phyloP scores from a whole-genome alignment of 2,329 filamentous ascomycete genomes.

The Escovopsis weberi region DNA sequence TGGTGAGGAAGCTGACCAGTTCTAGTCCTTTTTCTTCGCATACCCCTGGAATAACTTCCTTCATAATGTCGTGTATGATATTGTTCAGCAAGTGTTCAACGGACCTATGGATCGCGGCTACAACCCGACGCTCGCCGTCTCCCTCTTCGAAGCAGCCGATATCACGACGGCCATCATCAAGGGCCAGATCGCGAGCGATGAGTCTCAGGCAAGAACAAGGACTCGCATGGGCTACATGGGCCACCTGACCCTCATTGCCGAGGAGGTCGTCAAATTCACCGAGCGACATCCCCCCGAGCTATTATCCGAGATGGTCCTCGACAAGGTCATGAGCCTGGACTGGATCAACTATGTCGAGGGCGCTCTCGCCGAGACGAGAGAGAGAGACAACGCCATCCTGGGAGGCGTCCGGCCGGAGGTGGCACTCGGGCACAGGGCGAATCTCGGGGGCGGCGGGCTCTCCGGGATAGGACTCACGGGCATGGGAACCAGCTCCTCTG shows the following conservation, averaged over 20 bases:
- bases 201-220: constrained; percentile 66
- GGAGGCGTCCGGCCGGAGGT: constrained; percentile 89
- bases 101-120: constrained; percentile 93
- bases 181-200: constrained; percentile 75
- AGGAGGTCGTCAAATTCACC: constrained; percentile 97
- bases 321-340: constrained; percentile 74
- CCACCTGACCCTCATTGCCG: constrained; percentile 88
- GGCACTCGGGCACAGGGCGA: constrained; percentile 64
- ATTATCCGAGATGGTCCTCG: constrained; percentile 68
- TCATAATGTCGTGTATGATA: constrained; percentile 97
- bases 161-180: constrained; percentile 86
- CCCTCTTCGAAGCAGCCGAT: constrained; percentile 80
- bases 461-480: constrained; percentile 35
- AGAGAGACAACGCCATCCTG: constrained; percentile 95
- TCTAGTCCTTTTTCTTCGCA: constrained; percentile 87
- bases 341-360: constrained; percentile 96
- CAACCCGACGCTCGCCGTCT: constrained; percentile 78
- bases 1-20: background rate
- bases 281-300: constrained; percentile 84
- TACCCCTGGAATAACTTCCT: constrained; percentile 99
- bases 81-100: constrained; percentile 98
- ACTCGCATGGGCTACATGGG: constrained; percentile 98
- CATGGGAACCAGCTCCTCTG: constrained; percentile 21
- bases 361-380: constrained; percentile 79
- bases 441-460: constrained; percentile 33